Evolutionary conservation across 2,329 filamentous ascomycete genomes (phyloP).

Genomic region (Periconia digitata): DNA sequence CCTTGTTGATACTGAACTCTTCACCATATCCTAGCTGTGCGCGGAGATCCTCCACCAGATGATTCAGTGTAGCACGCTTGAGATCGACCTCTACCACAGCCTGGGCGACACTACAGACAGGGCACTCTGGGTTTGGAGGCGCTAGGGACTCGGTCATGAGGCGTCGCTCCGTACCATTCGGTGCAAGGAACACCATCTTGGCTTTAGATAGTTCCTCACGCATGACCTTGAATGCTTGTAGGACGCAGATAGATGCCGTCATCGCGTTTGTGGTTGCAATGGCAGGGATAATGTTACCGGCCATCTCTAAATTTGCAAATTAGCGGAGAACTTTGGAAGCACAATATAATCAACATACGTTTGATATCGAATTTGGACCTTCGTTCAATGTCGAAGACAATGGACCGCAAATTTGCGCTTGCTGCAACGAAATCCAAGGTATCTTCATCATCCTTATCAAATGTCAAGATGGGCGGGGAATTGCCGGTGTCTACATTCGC

Average conservation of each 20-base stretch:
- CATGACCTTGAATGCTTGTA: slow-evolving; percentile 90
- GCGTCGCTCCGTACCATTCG: slow-evolving; percentile 58
- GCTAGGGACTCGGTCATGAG: slow-evolving; percentile 59
- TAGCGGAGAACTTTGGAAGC: slow-evolving; percentile 1
- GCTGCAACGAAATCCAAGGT: slow-evolving; percentile 93
- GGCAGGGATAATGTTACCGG: slow-evolving; percentile 96
- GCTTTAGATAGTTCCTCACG: slow-evolving; percentile 66
- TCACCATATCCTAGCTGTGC: slow-evolving; percentile 73
- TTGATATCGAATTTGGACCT: slow-evolving; percentile 97
- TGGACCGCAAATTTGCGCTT: slow-evolving; percentile 84
- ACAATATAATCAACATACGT: slow-evolving; percentile 45
- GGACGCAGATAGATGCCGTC: slow-evolving; percentile 86
- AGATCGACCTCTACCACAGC: slow-evolving; percentile 69
- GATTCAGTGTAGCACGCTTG: slow-evolving; percentile 70
- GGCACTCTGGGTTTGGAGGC: slow-evolving; percentile 77
- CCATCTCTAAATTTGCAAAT: slow-evolving; percentile 69
- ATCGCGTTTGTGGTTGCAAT: slow-evolving; percentile 98
- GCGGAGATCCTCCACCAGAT: slow-evolving; percentile 75
- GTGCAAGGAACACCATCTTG: slow-evolving; percentile 84
- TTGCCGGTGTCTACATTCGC: slow-evolving; percentile 52
- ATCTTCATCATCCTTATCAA: slow-evolving; percentile 96
- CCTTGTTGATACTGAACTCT: slow-evolving; percentile 77
- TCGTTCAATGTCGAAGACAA: slow-evolving; percentile 82
- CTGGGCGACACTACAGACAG: slow-evolving; percentile 77
- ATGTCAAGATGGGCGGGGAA: slow-evolving; percentile 67